Conservation (phyloP, 495 filamentous ascomycete species). For the Daldinia childiae region DNA sequence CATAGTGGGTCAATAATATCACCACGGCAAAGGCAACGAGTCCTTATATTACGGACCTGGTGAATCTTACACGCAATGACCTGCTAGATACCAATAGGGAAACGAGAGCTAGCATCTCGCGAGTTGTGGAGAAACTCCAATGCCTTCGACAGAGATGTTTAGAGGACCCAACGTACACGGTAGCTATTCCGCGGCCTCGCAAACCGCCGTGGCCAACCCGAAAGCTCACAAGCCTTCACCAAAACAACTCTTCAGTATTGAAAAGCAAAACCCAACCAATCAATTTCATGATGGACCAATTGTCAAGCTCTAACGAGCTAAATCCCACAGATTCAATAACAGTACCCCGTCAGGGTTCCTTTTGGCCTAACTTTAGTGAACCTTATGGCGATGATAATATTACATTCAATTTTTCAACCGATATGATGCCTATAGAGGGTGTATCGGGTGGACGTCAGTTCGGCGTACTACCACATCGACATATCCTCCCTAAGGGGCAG, state of each 20-base stretch:
- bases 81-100: conserved; percentile 20
- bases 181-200: conserved; percentile 17
- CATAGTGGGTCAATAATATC: conserved; percentile 13
- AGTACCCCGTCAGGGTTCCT: not conserved
- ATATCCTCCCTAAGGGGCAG: not conserved
- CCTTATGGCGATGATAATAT: not conserved
- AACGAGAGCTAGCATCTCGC: conserved; percentile 12
- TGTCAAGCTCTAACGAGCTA: conserved; percentile 1
- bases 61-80: conserved; percentile 3
- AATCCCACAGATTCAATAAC: not conserved
- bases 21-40: not conserved
- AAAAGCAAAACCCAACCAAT: not conserved
- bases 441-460: not conserved
- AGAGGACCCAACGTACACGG: conserved; percentile 19
- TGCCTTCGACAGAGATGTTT: conserved; percentile 14
- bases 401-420: not conserved
- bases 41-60: conserved; percentile 6
- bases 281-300: conserved; percentile 18
- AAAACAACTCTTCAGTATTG: not conserved
- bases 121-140: conserved; percentile 21
- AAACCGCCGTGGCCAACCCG: conserved; percentile 24
- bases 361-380: conserved; percentile 1
- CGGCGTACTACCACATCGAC: not conserved
- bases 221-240: conserved; percentile 5
- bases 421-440: not conserved